phyloP scores from a whole-genome alignment of 1,139 yeast genomes.

The Blastobotrys proliferans region DNA sequence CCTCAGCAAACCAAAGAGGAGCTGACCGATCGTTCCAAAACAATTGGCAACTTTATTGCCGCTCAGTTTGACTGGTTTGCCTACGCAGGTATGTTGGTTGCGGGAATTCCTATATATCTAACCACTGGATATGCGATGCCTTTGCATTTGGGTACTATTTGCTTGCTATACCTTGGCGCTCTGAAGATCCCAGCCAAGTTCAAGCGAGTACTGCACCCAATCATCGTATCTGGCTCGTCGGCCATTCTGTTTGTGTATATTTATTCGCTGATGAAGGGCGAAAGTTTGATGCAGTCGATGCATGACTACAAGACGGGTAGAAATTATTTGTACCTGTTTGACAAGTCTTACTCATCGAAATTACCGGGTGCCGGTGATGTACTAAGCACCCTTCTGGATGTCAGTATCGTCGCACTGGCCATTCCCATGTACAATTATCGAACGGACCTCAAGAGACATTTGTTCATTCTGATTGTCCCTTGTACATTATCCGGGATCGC shows the following conservation, averaged over 20 bases:
- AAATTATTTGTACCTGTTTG: slow-evolving; percentile 57
- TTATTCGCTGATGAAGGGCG: slow-evolving; percentile 45
- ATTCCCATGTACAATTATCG: slow-evolving; percentile 77
- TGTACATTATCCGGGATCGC: slow-evolving; percentile 52
- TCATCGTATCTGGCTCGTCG: slow-evolving; percentile 57
- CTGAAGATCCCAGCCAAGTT: slow-evolving; percentile 46
- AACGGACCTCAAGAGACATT: slow-evolving; percentile 56
- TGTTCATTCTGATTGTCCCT: slow-evolving; percentile 56
- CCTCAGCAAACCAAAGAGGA: slow-evolving; percentile 6
- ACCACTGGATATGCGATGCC: slow-evolving; percentile 53
- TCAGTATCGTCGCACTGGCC: slow-evolving; percentile 69
- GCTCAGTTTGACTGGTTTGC: slow-evolving; percentile 55
- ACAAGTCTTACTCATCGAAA: slow-evolving; percentile 27
- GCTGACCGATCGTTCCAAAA: slow-evolving; percentile 1
- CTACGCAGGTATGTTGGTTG: slow-evolving; percentile 44
- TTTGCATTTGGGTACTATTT: slow-evolving; percentile 57
- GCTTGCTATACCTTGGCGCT: slow-evolving; percentile 52
- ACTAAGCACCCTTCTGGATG: slow-evolving; percentile 64
- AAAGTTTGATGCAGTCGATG: slow-evolving; percentile 49
- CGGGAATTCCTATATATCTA: slow-evolving; percentile 44
- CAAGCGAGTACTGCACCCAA: slow-evolving; percentile 62
- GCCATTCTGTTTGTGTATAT: slow-evolving; percentile 61
- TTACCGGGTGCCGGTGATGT: slow-evolving; percentile 86
- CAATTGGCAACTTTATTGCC: slow-evolving; percentile 31
- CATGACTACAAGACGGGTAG: slow-evolving; percentile 64